Evolutionary conservation across 208 protist species (phyloP).

Genomic region (Porcisia deanei): DNA sequence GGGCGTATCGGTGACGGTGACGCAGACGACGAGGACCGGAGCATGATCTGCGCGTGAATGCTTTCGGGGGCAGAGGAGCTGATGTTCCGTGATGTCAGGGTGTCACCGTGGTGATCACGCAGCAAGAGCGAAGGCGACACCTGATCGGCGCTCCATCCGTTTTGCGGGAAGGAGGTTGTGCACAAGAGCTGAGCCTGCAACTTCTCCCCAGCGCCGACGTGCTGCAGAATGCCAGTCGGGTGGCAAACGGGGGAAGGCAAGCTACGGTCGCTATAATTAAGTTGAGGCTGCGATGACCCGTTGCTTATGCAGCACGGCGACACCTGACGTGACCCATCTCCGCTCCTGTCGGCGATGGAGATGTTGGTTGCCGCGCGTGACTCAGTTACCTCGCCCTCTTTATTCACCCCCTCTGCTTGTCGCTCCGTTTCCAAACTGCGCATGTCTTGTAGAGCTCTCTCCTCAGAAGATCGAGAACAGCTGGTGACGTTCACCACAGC

Average conservation of each 20-base stretch:
- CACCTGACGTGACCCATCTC: not conserved
- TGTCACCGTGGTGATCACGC: not conserved
- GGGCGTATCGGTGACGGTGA: slow-evolving; percentile 18
- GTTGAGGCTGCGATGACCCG: not conserved
- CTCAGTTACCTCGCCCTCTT: not conserved
- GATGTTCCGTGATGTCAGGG: not conserved
- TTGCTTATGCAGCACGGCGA: not conserved
- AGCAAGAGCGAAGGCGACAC: not conserved
- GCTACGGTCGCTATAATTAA: not conserved
- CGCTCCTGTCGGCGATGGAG: slow-evolving; percentile 2
- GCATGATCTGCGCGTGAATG: not conserved
- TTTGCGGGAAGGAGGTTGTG: not conserved
- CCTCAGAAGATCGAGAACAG: not conserved
- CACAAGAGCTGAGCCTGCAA: not conserved
- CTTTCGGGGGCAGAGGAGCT: too few species aligned
- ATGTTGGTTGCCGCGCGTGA: not conserved
- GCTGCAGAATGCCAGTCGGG: not conserved
- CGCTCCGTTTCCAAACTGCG: not conserved
- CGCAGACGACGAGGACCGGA: not conserved
- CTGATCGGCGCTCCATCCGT: not conserved
- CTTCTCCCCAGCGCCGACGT: not conserved
- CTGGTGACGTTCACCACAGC: not conserved
- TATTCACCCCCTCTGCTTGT: not conserved
- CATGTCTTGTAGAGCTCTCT: not conserved
- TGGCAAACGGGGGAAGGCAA: not conserved